Base-by-base conservation (phyloP, 108 stramenopile genomes). In the Cyclostephanos tholiformis region DNA sequence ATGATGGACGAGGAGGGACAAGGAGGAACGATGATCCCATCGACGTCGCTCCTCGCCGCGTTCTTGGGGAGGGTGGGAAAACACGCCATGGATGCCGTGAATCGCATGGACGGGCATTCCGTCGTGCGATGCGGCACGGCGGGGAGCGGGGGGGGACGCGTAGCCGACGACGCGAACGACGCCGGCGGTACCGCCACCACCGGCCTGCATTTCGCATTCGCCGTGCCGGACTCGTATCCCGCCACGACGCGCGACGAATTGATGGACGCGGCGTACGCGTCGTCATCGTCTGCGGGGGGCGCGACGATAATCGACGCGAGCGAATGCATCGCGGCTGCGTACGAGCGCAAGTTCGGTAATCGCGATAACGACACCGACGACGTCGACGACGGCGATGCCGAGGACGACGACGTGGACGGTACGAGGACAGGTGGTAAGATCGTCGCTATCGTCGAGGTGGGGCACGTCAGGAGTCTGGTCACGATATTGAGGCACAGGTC, bases 201-300 rank as follows among this genome's bases (percentile, higher is more conserved):
- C 2, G 56, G 59, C 12, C 39, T 78, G 50, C 39, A 74, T 36
- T 78, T 78, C 50, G 62, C 67, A 13, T 77, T 83, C 25, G 77
- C 82, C 49, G 49, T 83, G 44, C 71, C 76, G 19, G 71, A 78
- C 4, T 71, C 58, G 23, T 67, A 63, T 52, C 53, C 77, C 0
- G 27, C 23, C 7, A 14, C 32, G 30, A 59, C 63, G 11, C 69
- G 79, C 17, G 30, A 67, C 35, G 66, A 75, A 19, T 6, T 83
- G 22, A 29, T 76, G 65, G 85, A 86, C 73, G 85, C 85, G 14
- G 85, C 82, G 48, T 79, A 58, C 77, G 85, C 85, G 8, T 79
- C 22, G 68, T 65, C 36, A 56, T 80, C 38, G 41, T 65, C 9
- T 20, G 65, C 26, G 68, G 70, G 11, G 38, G 23, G 44, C 9